Conservation (phyloP, 768 basidiomycete species). For the Mycena filopes region DNA sequence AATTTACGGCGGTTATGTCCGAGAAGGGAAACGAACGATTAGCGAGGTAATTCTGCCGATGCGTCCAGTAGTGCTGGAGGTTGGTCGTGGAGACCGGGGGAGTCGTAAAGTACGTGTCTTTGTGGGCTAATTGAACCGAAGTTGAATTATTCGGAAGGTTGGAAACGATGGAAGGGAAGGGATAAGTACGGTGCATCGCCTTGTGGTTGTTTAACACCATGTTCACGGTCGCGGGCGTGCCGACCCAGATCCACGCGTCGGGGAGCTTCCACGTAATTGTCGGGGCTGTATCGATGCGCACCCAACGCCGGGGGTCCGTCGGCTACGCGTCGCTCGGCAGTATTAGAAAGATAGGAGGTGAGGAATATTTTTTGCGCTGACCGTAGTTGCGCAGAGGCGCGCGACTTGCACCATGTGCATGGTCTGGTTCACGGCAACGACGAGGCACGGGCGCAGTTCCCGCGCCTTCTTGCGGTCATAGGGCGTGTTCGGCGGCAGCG, state of each 20-base stretch:
- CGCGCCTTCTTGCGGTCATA: slow-evolving; percentile 20
- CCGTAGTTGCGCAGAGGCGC: slow-evolving; percentile 22
- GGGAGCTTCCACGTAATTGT: slow-evolving; percentile 15
- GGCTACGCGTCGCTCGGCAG: slow-evolving; percentile 17
- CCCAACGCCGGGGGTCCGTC: slow-evolving; percentile 24
- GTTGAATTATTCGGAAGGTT: not conserved
- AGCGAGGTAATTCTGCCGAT: slow-evolving; percentile 21
- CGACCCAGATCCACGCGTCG: slow-evolving; percentile 32
- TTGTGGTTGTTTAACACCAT: slow-evolving; percentile 23
- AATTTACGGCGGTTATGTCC: not conserved
- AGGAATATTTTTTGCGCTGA: not conserved
- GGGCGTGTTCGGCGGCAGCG: not conserved
- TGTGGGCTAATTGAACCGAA: slow-evolving; percentile 16
- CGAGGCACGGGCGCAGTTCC: slow-evolving; percentile 28
- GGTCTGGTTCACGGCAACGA: slow-evolving; percentile 21
- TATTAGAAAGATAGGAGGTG: not conserved
- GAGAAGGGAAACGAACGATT: not conserved
- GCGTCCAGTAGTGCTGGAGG: slow-evolving; percentile 25
- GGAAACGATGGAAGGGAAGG: not conserved
- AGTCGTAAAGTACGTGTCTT: not conserved
- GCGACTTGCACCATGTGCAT: slow-evolving; percentile 8
- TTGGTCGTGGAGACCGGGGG: slow-evolving; percentile 13
- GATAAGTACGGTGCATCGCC: slow-evolving; percentile 18
- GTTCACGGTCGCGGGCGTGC: slow-evolving; percentile 20
- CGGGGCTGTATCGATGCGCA: slow-evolving; percentile 19